Evolutionary conservation across 768 basidiomycete genomes (phyloP).

Genomic region (Leccinum subtestaceum): DNA sequence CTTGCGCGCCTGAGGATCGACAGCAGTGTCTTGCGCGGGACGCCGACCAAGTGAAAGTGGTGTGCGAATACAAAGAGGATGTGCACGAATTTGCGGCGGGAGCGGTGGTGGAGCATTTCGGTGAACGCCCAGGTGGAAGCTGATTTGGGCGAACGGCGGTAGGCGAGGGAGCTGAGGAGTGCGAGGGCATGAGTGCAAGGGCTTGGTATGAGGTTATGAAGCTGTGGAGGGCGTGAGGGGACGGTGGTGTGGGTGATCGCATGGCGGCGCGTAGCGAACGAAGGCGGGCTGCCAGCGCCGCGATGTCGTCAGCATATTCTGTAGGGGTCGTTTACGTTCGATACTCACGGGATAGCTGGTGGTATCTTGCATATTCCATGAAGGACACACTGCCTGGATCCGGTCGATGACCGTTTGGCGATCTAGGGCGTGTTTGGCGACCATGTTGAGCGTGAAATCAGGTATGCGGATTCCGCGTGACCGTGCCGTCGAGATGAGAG

Average conservation of each 20-base stretch:
- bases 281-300: constrained; percentile 19
- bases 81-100: no score
- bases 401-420: background rate
- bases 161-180: no score
- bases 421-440: constrained; percentile 23
- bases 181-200: no score
- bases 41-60: no score
- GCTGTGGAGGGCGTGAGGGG: constrained; percentile 15
- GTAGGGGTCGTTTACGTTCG: no score
- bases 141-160: constrained; percentile 21
- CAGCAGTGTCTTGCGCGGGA: constrained; percentile 35
- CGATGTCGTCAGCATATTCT: background rate
- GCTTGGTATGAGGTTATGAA: background rate
- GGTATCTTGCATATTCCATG: no score
- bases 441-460: constrained; percentile 34
- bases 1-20: no score
- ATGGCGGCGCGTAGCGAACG: constrained; percentile 23
- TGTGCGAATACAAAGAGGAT: no score
- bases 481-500: no score
- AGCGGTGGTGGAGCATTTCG: no score
- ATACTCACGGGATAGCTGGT: no score
- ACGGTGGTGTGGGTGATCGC: constrained; percentile 14
- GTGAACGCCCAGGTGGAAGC: background rate
- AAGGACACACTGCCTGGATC: background rate
- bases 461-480: constrained; percentile 28